Base-by-base conservation (phyloP, 768 basidiomycete species). In the Termitomyces sp. region DNA sequence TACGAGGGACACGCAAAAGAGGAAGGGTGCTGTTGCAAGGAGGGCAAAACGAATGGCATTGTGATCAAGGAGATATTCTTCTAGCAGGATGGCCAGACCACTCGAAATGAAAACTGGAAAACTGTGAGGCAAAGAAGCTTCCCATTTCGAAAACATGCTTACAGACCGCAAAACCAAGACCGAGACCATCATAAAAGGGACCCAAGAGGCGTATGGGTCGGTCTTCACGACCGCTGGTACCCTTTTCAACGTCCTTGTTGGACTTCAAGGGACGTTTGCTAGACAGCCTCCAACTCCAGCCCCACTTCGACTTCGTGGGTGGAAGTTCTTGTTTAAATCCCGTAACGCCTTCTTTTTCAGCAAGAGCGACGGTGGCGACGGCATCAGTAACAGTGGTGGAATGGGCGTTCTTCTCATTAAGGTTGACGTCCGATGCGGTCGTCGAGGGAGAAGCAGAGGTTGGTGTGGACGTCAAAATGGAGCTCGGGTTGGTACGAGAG, bases 1-100 rank as follows among this genome's bases (percentile, higher is more conserved):
- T 68, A 91, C 90, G 67, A 93, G 70, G 3, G 88, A 85, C 7
- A 95, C 81, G 61, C 91, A 93, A 65, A 91, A 83, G 6, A 92
- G 77, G 70, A 92, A 84, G 0, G 93, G 93, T 0, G 79, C 72
- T 1, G 89, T 85, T 14, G 71, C 79, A 10, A 92, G 63, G 2
- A 96, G 81, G 3, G 79, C 83, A 59, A 95, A 92, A 10, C 93
- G 82, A 1, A 63, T 72, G 69, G 79, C 86, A 20, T 79, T 69
- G 20, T 83, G 79, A 68, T 95, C 94, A 52, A 92, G 73, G 4
- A 84, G 74, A 57, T 79, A 88, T 71, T 94, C 92, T 56, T 83
- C 75, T 17, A 95, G 70, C 29, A 91, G 73, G 59, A 83, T 79
- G 40, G 70, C 78, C 6, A 81, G 55, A 55, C 91, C 91, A 64